Percentiles rank a stretch among this genome's conserved stretches.
Evolutionary conservation across 1,139 yeast genomes (phyloP).

Genomic region (Debaryomycetaceae sp.): DNA sequence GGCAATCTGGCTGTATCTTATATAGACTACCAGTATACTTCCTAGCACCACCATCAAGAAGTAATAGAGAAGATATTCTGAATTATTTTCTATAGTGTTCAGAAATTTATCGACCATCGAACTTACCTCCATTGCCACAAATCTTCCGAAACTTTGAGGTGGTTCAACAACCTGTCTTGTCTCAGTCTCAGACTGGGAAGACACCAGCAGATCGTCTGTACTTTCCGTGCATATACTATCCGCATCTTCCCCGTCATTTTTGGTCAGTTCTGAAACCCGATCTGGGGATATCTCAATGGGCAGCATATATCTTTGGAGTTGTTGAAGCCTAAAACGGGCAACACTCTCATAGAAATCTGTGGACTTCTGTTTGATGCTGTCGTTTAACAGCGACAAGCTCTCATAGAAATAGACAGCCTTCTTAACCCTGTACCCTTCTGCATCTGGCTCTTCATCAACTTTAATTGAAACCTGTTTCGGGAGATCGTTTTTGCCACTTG

Average conservation of each 20-base stretch:
- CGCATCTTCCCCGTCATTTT: neutral
- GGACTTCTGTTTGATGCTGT: conserved; percentile 24
- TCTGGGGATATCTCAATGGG: neutral
- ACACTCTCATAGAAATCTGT: conserved; percentile 20
- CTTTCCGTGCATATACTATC: neutral
- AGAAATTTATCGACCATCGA: neutral
- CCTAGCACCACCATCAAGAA: conserved; percentile 8
- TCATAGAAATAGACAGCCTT: conserved; percentile 25
- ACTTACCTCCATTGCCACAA: neutral
- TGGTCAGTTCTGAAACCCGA: neutral
- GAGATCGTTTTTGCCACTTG: neutral
- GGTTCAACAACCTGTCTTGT: neutral
- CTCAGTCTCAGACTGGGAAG: neutral
- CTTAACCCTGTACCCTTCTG: conserved; percentile 4
- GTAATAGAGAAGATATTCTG: conserved; percentile 19
- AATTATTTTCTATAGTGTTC: conserved; percentile 14
- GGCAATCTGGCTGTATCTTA: neutral
- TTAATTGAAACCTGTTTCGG: neutral
- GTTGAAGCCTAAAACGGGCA: conserved; percentile 16
- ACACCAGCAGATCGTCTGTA: neutral
- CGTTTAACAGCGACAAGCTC: conserved; percentile 21
- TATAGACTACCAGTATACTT: neutral
- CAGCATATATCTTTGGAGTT: conserved; percentile 14
- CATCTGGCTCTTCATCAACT: neutral
- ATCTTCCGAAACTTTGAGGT: neutral